Base-by-base conservation (phyloP, 768 basidiomycete species). In the Kwoniella heveanensis region DNA sequence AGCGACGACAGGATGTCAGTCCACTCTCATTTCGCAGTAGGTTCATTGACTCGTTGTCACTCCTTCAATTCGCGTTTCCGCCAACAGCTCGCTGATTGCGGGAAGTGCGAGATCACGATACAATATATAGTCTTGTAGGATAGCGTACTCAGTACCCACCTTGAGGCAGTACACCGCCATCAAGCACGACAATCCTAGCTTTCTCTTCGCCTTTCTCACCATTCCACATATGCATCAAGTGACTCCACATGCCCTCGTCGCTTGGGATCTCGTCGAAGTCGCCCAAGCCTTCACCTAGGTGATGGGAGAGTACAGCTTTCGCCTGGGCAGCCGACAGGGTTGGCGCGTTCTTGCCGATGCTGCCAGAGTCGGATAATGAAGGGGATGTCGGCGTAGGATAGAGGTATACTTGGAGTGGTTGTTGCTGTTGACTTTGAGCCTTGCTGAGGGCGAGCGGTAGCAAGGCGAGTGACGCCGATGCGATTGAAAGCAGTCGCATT, bases 251-350 rank as follows among this genome's bases (percentile, higher is more conserved):
- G 0, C 71, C 67, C 53, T 72, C 72, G 59, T 75, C 73, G 25
- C 63, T 57, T 2, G 78, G 78, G 6, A 79, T 68, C 63, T 77
- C 74, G 47, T 79, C 76, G 49, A 76, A 77, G 54, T 74, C 72
- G 36, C 61, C 65, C 44, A 73, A 53, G 22, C 47, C 25, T 49
- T 67, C 66, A 5, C 69, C 64, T 15, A 79, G 65, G 54, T 79
- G 78, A 65, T 79, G 76, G 1, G 66, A 48, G 22, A 79, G 57
- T 10, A 79, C 71, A 21, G 78, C 78, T 36, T 77, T 73, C 21
- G 76, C 78, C 55, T 77, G 74, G 37, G 58, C 66, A 17, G 76
- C 59, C 0, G 66, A 63, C 2, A 79, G 62, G 1, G 74, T 74
- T n/a, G 78, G 78, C 12, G 36, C 30, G 52, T 13, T 27, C n/a